A percentile compares a stretch with the other conserved stretches of the same genome.
Evolutionary conservation across 2,329 filamentous ascomycete species (phyloP).

Genomic region (Hymenoscyphus scutula): DNA sequence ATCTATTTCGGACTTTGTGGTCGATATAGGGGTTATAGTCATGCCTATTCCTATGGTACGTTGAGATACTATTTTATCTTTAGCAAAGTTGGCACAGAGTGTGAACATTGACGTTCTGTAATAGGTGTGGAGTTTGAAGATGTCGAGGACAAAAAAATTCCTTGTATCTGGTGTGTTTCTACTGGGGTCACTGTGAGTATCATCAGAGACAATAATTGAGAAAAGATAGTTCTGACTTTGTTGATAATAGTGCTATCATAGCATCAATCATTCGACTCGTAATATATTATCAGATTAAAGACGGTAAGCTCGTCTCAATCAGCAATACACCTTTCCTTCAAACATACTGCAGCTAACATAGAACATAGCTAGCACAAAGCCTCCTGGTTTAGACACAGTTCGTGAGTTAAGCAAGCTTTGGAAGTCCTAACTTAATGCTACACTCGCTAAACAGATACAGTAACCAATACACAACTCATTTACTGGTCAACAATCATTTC

Average conservation of each 20-base stretch:
- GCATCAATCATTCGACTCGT: not conserved
- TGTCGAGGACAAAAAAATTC: not conserved
- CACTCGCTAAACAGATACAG: not conserved
- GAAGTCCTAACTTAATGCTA: too few species aligned
- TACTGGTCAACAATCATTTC: not conserved
- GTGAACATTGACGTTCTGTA: not conserved
- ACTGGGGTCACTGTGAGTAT: not conserved
- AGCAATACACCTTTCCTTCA: too few species aligned
- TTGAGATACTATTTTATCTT: not conserved
- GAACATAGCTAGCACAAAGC: not conserved
- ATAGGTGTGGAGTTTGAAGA: constrained; percentile 1
- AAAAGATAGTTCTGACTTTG: too few species aligned
- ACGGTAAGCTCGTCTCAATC: not conserved
- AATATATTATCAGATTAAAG: not conserved
- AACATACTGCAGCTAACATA: too few species aligned
- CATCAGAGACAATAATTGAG: too few species aligned
- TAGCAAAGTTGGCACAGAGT: too few species aligned
- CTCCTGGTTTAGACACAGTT: too few species aligned
- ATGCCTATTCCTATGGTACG: constrained; percentile 2
- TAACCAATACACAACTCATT: not conserved
- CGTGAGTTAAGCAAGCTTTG: too few species aligned
- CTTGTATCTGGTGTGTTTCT: not conserved
- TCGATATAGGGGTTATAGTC: not conserved
- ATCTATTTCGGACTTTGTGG: not conserved
- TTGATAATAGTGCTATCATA: not conserved